Evolutionary conservation across 176 grass and related monocot species (phyloP), one percentile per base, ranked within the genome.

Genomic region (Olyra latifolia): DNA sequence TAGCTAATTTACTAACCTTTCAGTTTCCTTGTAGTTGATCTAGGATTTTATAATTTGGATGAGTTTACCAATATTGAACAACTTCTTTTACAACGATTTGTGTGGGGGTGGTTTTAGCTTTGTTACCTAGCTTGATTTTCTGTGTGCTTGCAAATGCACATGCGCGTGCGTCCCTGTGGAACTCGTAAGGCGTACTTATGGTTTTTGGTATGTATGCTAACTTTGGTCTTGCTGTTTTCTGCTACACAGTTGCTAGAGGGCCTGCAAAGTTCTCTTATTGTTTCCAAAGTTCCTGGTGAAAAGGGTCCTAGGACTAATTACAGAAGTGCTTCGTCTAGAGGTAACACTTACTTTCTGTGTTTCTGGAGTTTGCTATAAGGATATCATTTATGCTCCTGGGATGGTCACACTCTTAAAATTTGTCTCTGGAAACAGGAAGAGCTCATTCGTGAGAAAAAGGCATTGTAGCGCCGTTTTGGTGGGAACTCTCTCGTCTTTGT

Each of bases 191-290:
- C 30, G 1, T 70, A 30, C 50, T 22, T 24, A 48, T 43, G 48
- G 43, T 53, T 46, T 46, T 62, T 63, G 62, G 12, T 28, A 17
- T 69, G n/a, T 42, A 59, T 69, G 24, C 17, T 84, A 62, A 85
- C 40, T 81, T 79, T 71, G n/a, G 56, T 46, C 70, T 63, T 24
- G 50, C 29, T 57, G 17, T 55, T 79, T 79, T 74, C 29, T 29
- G 66, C 39, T 40, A 75, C 43, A 61, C 78, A 99, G 97, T 88
- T 99, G 78, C 57, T 99, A 4, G 97, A 99, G 79, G 97, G 97
- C 30, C 71, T 99, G 74, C 97, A 99, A 74, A 99, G 97, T 86
- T 93, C 97, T 68, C 89, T 99, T 69, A 75, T 90, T 44, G 62
- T 91, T 72, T 81, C 97, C 52, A 99, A 99, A 84, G 86, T 89